Base-by-base conservation (phyloP, 495 filamentous ascomycete genomes). In the Penicillium tannophilum region DNA sequence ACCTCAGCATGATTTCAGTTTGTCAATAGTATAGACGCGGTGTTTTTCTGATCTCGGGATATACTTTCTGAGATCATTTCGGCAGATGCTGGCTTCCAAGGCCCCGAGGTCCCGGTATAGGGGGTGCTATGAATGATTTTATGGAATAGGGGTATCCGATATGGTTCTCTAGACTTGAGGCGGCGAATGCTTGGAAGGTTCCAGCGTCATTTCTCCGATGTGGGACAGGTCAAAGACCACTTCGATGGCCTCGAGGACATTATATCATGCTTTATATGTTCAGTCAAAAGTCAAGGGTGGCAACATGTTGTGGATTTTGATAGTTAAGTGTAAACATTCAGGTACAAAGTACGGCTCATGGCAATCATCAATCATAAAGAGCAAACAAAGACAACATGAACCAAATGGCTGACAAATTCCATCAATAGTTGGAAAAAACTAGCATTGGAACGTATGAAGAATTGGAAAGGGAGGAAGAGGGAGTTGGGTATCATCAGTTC, bases 401-500 rank as follows among this genome's bases (percentile, higher is more conserved):
- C 20, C 41, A 50, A 45, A 16, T 41, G 50, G 50, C 9, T 12
- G 17, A 50, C n/a, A 47, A 31, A 41, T 36, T 26, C 54, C 20
- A 48, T 10, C 10, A 56, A 16, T 46, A 54, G 35, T n/a, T 23
- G 11, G n/a, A 3, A 55, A 44, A 44, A 30, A 17, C 20, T 30
- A 20, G 23, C 53, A 55, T 17, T 41, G 39, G 16, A 26, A 36
- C 28, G 42, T 43, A 41, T 16, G 10, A 35, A 7, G 16, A 41
- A 16, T 48, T 5, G 26, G 52, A 39, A 28, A 28, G 28, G 1
- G 28, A 28, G 28, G 42, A 17, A 50, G 49, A 33, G 30, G 28
- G 56, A 46, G 36, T 51, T 56, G 62, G 66, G 66, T 69, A 69
- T 69, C 60, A 60, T 63, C 60, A 63, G 54, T 63, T 54, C 66